A percentile compares a stretch with the other conserved stretches of the same genome.
phyloP scores from a whole-genome alignment of 306 rosid genomes.

The Rubus parviflorus region DNA sequence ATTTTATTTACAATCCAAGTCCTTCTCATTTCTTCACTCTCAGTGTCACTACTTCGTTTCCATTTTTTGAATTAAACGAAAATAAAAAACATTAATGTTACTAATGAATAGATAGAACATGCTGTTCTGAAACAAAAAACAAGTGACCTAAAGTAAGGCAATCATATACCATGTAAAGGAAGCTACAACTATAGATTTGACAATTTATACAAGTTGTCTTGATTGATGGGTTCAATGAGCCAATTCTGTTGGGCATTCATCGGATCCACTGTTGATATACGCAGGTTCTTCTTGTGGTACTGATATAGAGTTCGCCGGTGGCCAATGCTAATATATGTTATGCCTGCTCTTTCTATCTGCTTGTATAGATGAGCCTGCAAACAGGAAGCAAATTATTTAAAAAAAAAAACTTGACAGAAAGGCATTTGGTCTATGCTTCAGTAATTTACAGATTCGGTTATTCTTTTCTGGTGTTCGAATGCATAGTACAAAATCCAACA shows the following conservation, averaged over 20 bases:
- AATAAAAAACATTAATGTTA: background rate
- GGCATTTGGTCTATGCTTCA: background rate
- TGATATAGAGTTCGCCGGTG: conserved; percentile 65
- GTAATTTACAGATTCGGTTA: background rate
- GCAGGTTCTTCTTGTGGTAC: conserved; percentile 55
- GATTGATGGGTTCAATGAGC: conserved; percentile 47
- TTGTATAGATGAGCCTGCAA: conserved; percentile 73
- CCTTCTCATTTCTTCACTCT: background rate
- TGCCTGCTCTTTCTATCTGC: conserved; percentile 65
- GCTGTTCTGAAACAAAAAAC: background rate
- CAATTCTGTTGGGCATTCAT: conserved; percentile 47
- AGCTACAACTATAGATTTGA: conserved; percentile 18
- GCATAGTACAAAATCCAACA: background rate
- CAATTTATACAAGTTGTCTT: conserved; percentile 29
- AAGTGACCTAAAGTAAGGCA: background rate
- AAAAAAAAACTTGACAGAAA: background rate
- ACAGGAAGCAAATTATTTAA: conserved; percentile 6
- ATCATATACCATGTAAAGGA: background rate
- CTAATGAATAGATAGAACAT: background rate
- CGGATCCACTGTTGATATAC: conserved; percentile 50
- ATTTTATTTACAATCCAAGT: too few species aligned
- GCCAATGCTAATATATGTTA: conserved; percentile 83
- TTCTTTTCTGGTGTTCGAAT: background rate
- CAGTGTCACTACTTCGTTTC: background rate
- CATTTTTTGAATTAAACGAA: too few species aligned